Percentiles rank a stretch among this genome's conserved stretches.
Evolutionary conservation across 176 grass and related monocot species (phyloP).

Genomic region (Triticum turgidum): DNA sequence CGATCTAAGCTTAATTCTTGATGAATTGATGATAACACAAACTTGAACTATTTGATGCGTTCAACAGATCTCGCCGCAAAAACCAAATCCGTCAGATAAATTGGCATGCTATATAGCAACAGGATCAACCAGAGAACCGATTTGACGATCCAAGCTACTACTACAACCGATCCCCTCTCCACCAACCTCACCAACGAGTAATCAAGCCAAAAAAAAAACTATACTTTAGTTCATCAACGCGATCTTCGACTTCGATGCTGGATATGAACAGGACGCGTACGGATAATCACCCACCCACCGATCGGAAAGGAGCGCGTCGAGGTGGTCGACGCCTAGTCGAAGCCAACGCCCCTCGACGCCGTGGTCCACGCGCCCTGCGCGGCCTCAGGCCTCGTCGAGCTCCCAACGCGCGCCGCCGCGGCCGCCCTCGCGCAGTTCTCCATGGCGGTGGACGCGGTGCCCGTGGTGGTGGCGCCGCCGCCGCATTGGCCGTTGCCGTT

Average conservation of each 20-base stretch:
- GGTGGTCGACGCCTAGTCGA: background rate
- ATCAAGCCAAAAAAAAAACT: background rate
- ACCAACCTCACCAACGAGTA: background rate
- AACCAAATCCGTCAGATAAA: background rate
- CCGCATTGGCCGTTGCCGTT: background rate
- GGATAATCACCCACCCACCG: background rate
- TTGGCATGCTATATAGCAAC: background rate
- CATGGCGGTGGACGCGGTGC: background rate
- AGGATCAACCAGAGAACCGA: background rate
- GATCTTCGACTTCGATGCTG: background rate
- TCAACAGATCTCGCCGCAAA: background rate
- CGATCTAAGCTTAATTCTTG: background rate
- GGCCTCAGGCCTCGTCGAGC: background rate
- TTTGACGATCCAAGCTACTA: background rate
- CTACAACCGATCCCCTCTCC: background rate
- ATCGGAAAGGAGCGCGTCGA: background rate
- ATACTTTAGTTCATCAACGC: background rate
- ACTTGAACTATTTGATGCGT: background rate
- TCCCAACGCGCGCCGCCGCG: background rate
- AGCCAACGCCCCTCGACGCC: constrained; percentile 5
- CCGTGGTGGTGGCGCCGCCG: background rate
- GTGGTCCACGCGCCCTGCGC: background rate
- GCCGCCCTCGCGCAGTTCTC: background rate
- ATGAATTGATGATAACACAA: background rate
- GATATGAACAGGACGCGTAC: background rate